A percentile compares a stretch with the other conserved stretches of the same genome.
Conservation (phyloP, 164 flowering plant genomes). For the Umbellularia californica region DNA sequence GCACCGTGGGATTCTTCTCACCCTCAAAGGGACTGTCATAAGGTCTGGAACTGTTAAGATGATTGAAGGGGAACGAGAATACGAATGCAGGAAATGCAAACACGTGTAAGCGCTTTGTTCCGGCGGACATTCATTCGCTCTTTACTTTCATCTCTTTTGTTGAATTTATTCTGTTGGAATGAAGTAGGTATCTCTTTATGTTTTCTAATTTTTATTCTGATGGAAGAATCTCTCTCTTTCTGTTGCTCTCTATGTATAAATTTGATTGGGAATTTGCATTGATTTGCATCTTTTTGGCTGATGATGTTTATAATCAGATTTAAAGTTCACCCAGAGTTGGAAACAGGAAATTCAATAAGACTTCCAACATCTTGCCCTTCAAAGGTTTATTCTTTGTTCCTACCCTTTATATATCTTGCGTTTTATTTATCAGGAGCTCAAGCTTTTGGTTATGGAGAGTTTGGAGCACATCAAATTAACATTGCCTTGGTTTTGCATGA, state of each 20-base stretch:
- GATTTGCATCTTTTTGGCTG: background rate
- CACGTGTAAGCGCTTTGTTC: constrained; percentile 32
- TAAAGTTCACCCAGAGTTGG: constrained; percentile 81
- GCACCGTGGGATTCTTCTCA: constrained; percentile 82
- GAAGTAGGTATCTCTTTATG: background rate
- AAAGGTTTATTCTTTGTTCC: constrained; percentile 40
- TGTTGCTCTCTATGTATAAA: no score
- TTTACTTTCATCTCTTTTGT: background rate
- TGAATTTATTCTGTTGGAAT: background rate
- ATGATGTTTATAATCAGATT: constrained; percentile 39
- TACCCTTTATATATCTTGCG: background rate
- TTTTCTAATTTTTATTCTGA: no score
- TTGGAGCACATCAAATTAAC: background rate
- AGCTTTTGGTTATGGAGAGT: background rate
- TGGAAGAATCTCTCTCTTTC: no score
- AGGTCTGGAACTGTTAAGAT: constrained; percentile 85
- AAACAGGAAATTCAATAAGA: constrained; percentile 63
- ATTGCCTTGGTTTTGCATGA: background rate
- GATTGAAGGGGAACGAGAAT: constrained; percentile 86
- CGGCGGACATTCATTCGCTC: background rate
- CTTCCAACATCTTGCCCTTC: constrained; percentile 69
- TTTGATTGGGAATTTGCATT: background rate
- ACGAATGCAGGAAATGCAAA: constrained; percentile 78
- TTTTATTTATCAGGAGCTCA: background rate
- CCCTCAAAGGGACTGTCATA: constrained; percentile 88